Base-by-base conservation (phyloP, 371 early-diverging fungal genomes). In the Chytridium lagenaria region DNA sequence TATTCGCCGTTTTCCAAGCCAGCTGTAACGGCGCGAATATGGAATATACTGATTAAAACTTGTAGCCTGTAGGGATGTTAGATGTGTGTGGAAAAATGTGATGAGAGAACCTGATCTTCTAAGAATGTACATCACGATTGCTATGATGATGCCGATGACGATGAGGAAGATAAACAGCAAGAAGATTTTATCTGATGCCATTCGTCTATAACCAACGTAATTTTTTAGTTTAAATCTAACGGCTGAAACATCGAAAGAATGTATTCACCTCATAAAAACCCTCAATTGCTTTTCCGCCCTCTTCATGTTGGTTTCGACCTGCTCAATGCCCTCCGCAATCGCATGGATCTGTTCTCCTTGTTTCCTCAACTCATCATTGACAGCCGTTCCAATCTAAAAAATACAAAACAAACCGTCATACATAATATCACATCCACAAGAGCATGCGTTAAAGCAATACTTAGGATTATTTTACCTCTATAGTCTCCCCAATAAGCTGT, bases 121-220 rank as follows among this genome's bases (percentile, higher is more conserved):
- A 22, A 85, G 70, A 23, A 83, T 77, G 59, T 72, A 72, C 23
- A 84, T 68, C n/a, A 84, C 78, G 39, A 88, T 80, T 12, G 87
- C 84, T 7, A 77, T 75, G 5, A 88, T 69, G 57, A 88, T 69
- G 19, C 86, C 84, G 26, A 88, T 63, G 38, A 86, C 82, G 34
- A 84, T 80, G 34, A 87, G 73, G 49, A 88, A 77, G 28, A 88
- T 85, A 52, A 88, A 79, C 31, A 86, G 38, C 37, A 88, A 68
- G 75, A 88, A 84, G 40, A 88, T 83, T 50, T 82, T 82, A 66
- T 88, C 88, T 1, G 84, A 81, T n/a, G 86, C 85, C 81, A 88
- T 77, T 26, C 87, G 83, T 44, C 86, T 86, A 28, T 22, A 38
- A 30, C 40, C 0, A 52, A 22, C 26, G 5, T 7, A 59, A 7